Base-by-base conservation (phyloP, 164 flowering plant genomes). In the Euptelea pleiosperma region DNA sequence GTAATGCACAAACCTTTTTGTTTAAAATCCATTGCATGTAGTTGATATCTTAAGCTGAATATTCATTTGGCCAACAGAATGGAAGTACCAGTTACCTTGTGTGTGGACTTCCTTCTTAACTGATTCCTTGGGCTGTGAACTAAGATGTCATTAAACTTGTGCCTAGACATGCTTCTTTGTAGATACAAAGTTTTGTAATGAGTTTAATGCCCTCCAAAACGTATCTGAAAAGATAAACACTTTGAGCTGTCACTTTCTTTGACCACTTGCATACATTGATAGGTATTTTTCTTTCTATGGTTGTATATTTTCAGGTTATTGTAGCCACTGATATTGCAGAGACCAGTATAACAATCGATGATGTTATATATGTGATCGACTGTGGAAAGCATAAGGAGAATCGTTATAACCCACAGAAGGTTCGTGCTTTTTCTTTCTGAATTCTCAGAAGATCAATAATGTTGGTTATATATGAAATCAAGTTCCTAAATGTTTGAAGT, bases 321-420 rank as follows among this genome's bases (percentile, higher is more conserved):
- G 64, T 88, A 25, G 96, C 97, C 34, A 91, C 97, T 63, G 90
- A 91, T 70, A 86, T 91, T 74, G 97, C 97, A 39, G 97, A 91
- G 72, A 91, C 97, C 14, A 91, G 97, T 68, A 81, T 91, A 60
- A 91, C 97, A 48, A 91, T 91, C 12, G 96, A 91, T 75, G 97
- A 91, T 73, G 93, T 91, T 24, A 87, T 91, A 12, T 87, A 87
- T 78, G 97, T 91, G 43, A 70, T 91, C 60, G 97, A 91, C 62
- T 75, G 85, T 72, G 97, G 97, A 65, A 88, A 79, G 73, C 97
- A 91, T 57, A 91, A 91, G 77, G 97, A 91, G 73, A 86, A 80
- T 58, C 97, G 91, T 42, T 91, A 82, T 67, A 82, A 91, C 66
- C 89, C 97, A 15, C 80, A 74, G 41, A 88, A 88, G 97, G 97